Conservation (phyloP, 2,329 filamentous ascomycete genomes). For the Colletotrichum sp. region DNA sequence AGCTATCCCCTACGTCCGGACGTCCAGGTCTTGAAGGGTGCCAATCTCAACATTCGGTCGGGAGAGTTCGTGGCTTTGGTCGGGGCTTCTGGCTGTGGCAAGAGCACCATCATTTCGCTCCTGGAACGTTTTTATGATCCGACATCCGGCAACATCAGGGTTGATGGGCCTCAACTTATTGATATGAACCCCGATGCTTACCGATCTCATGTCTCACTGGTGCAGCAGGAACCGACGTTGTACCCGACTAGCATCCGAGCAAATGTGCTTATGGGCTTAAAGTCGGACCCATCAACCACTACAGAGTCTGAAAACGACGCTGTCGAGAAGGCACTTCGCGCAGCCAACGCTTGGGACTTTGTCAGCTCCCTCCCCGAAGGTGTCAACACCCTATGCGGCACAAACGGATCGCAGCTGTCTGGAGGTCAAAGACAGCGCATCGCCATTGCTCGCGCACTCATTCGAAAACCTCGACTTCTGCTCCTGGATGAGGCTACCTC, state of each 20-base stretch:
- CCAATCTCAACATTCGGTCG: constrained; percentile 24
- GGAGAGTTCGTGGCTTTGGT: constrained; percentile 60
- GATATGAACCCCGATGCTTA: not conserved
- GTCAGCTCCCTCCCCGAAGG: constrained; percentile 57
- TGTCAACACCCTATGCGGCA: constrained; percentile 67
- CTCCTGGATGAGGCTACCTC: constrained; percentile 76
- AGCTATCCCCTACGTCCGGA: not conserved
- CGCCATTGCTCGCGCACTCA: constrained; percentile 73
- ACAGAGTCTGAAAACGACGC: constrained; percentile 31
- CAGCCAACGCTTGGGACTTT: constrained; percentile 63
- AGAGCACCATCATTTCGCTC: constrained; percentile 63
- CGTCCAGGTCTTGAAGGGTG: not conserved
- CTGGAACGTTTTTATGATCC: constrained; percentile 47
- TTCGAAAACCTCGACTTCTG: constrained; percentile 68
- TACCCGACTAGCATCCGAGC: constrained; percentile 53
- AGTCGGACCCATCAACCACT: not conserved
- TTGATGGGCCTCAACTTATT: constrained; percentile 30
- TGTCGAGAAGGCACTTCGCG: constrained; percentile 54
- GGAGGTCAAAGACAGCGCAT: constrained; percentile 77
- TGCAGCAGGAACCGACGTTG: constrained; percentile 11
- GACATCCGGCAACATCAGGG: not conserved
- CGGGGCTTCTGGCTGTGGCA: constrained; percentile 61
- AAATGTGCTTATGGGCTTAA: constrained; percentile 57
- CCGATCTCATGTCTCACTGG: not conserved
- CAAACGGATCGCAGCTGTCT: constrained; percentile 71